Base-by-base conservation (phyloP, 202 grass and related monocot species). In the Hordeum pubiflorum region DNA sequence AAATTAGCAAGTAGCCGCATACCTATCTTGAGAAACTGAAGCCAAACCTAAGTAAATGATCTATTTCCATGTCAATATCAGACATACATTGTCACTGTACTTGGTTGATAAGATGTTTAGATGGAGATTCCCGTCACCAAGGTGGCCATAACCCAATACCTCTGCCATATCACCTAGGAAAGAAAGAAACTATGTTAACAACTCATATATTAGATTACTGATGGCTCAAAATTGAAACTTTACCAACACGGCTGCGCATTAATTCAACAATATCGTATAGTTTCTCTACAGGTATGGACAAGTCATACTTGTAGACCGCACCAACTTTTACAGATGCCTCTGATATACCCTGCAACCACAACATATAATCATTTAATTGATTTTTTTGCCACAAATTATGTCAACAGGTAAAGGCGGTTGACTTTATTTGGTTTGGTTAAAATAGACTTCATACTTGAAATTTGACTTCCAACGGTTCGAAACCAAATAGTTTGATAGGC, bases 81-180 rank as follows among this genome's bases (percentile, higher is more conserved):
- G 14, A 62, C 38, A 82, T 89, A 98, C 92, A 89, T 88, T 82
- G 75, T 93, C 83, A 43, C 84, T 89, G 60, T 91, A 98, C 79
- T 93, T 87, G 72, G 21, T 74, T 73, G 96, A 91, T 70, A 91
- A 13, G 32, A 98, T 91, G 78, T 98, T 98, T 75, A 95, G 44
- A 82, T 98, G 92, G 82, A 98, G 83, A 75, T 95, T 98, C 9
- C 96, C 96, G 73, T 98, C 96, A 88, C 96, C 92, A 78, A 98
- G 92, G 70, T 93, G 96, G 15, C 96, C 96, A 73, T 95, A 93
- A 22, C 92, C 96, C 67, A 98, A 77, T 75, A 98, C 92, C 37
- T 89, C 84, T 41, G 84, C 90, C 52, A 63, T 77, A 58, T 85
- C 60, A 85, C 90, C 95, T 95, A 83, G 22, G 79, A 84, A 76